Evolutionary conservation across 2,329 filamentous ascomycete species (phyloP).

Genomic region (Colletotrichum orchidophilum): DNA sequence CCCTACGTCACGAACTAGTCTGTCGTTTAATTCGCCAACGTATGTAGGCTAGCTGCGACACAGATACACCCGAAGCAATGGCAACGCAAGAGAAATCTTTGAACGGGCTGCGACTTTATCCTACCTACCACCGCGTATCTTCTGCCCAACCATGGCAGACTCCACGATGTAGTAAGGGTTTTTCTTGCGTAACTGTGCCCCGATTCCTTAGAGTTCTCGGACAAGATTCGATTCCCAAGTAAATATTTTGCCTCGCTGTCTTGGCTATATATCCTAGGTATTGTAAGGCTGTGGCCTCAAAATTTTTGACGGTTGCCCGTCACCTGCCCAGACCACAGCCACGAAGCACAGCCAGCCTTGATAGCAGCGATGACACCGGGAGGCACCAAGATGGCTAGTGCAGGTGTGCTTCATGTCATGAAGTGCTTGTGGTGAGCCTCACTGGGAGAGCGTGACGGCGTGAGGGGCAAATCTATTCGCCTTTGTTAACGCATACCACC

Average conservation of each 20-base stretch:
- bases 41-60: slow-evolving; percentile 14
- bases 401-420: background rate
- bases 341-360: background rate
- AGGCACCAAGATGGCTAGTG: background rate
- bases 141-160: background rate
- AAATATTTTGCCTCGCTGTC: slow-evolving; percentile 14
- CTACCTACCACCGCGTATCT: slow-evolving; percentile 1
- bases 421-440: background rate
- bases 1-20: slow-evolving; percentile 21
- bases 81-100: background rate
- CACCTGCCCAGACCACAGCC: slow-evolving; percentile 29
- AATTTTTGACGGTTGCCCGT: background rate
- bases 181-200: slow-evolving; percentile 4
- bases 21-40: slow-evolving; percentile 8
- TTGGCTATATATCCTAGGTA: slow-evolving; percentile 3
- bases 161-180: background rate
- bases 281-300: background rate
- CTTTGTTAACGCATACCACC: background rate
- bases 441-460: background rate
- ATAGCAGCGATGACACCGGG: background rate
- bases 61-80: slow-evolving; percentile 5
- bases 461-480: background rate
- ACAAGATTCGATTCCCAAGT: background rate
- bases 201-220: background rate
- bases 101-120: background rate